Evolutionary conservation across 768 basidiomycete genomes (phyloP), one percentile per base, ranked within the genome.

Genomic region (Pleurotus eryngii): DNA sequence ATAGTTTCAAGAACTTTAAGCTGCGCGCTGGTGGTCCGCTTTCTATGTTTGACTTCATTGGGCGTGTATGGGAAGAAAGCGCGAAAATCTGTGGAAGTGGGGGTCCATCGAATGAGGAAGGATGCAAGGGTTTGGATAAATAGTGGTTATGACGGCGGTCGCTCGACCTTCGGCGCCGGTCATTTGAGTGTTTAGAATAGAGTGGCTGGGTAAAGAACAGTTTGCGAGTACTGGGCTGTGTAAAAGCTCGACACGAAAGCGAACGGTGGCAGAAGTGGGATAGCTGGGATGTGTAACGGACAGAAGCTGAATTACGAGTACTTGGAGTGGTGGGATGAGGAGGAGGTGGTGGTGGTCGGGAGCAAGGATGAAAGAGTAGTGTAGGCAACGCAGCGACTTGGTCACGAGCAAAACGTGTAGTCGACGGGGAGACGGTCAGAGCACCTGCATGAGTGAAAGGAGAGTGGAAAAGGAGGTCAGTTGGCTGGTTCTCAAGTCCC

Each of bases 11-110:
- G 85, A 62, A 92, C 83, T 72, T 87, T 87, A 67, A 97, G 87
- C 75, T 98, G 96, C 17, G 84, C 77, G 35, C 86, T 84, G 27
- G 93, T 92, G 0, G 96, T 98, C 53, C 96, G 79, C 65, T 94
- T 90, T 59, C 95, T 79, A 65, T 96, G 95, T 76, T 96, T 96
- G 75, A 97, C 91, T 76, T 95, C 89, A 74, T 91, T 92, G 57
- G 91, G 91, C 51, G 86, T 85, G 73, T 90, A 93, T n/a, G 89
- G 86, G 63, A 87, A 91, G 76, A 92, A 92, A 42, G 89, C 86
- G 66, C 87, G 84, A 68, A 89, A 87, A 79, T 90, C 88, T 70
- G 87, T 85, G 49, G 82, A 74, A 62, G 82, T 74, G 63, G 87
- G 87, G 85, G 76, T 90, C 89, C 51, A 54, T 54, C 5, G 51